A percentile compares a stretch with the other conserved stretches of the same genome.
phyloP scores from a whole-genome alignment of 495 filamentous ascomycete species.

The Talaromyces borbonicus region DNA sequence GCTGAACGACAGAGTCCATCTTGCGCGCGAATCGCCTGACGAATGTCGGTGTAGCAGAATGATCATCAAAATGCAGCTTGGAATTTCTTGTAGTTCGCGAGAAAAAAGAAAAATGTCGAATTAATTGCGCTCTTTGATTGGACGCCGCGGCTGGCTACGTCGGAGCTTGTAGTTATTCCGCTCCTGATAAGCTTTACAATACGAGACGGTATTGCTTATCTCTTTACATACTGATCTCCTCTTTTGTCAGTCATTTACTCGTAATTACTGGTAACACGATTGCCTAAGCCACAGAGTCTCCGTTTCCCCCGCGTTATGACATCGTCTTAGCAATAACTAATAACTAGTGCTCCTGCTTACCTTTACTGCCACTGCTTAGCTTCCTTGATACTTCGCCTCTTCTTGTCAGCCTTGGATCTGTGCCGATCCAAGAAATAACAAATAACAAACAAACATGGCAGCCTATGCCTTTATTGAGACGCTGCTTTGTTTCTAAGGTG shows the following conservation, averaged over 20 bases:
- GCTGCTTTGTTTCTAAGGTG: no score
- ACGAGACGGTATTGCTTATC: background rate
- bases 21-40: background rate
- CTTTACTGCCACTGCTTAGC: no score
- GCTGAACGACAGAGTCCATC: conserved; percentile 46
- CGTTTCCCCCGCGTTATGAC: conserved; percentile 2
- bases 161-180: background rate
- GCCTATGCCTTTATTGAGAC: background rate
- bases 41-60: background rate
- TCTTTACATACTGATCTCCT: background rate
- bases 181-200: background rate
- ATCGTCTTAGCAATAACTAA: background rate
- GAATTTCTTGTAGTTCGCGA: background rate
- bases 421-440: background rate
- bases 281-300: background rate
- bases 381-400: no score
- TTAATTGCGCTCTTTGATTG: background rate
- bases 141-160: background rate
- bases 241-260: background rate
- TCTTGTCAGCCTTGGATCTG: conserved; percentile 1
- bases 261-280: background rate
- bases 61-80: background rate
- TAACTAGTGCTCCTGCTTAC: no score
- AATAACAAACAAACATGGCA: no score
- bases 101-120: background rate